Base-by-base conservation (phyloP, 2,329 filamentous ascomycete species). In the Elsinoe perseae region DNA sequence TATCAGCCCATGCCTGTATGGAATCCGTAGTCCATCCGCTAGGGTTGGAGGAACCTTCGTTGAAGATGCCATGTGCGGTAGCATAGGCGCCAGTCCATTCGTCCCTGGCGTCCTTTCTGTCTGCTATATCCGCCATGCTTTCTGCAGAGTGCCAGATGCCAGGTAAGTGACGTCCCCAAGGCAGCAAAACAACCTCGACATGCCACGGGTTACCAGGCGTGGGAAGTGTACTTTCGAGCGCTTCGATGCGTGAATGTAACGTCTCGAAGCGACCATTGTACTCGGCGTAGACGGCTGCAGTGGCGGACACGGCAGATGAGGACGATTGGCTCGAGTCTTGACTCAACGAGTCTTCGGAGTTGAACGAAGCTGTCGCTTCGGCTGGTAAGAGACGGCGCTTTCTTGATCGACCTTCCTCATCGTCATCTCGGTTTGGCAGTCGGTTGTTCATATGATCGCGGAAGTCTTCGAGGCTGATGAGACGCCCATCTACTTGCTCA, bases 151-250 rank as follows among this genome's bases (percentile, higher is more conserved):
- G 77, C 79, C 79, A 81, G 20, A 81, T 72, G 1, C 79, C 78
- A 58, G 70, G 73, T 20, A 81, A 65, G n/a, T 75, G 68, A 40
- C 72, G 69, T 3, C 79, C 78, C 67, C 88, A 92, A 1, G 87
- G 87, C 6, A 91, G 68, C 57, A 90, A 82, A 1, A 91, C 82
- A 3, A 91, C 84, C 64, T 91, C 86, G 1, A 92, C 73, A 61
- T 86, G 80, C 85, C 86, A 90, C 0, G 86, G 85, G 38, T 80
- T 76, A 40, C 72, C 70, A 25, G 75, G 74, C 0, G 85, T 82
- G n/a, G 87, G 86, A 27, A 82, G 69, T 3, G 68, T 73, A 4
- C 77, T 76, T 66, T 86, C 83, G 8, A 88, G 73, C 42, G 80
- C 74, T 27, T 73, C 64, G 4, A 79, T 60, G 4, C 75, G 71